Evolutionary conservation across 345 rosid species (phyloP).

Genomic region (Acer campestre): DNA sequence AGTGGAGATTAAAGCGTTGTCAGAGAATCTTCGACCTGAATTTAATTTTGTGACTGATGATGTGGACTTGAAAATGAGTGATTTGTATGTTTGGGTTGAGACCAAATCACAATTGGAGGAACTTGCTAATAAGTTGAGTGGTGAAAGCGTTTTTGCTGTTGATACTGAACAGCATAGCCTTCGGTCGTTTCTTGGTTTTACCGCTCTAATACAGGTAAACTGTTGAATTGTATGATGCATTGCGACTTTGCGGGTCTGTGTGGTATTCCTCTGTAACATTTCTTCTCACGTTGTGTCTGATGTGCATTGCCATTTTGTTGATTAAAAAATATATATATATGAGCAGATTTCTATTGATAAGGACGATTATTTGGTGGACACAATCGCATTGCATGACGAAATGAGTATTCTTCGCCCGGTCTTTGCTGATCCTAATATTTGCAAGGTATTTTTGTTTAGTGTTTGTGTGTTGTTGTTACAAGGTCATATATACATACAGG

Average conservation of each 20-base stretch:
- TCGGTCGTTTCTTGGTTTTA: slow-evolving; percentile 82
- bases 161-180: slow-evolving; percentile 96
- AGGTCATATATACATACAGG: not conserved
- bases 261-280: not conserved
- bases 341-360: slow-evolving; percentile 67
- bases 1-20: slow-evolving; percentile 52
- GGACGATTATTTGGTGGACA: slow-evolving; percentile 78
- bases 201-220: slow-evolving; percentile 79
- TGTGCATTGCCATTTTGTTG: not conserved
- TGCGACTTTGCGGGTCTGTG: not conserved
- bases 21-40: slow-evolving; percentile 48
- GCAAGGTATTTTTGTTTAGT: slow-evolving; percentile 55
- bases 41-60: slow-evolving; percentile 33
- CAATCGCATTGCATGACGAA: slow-evolving; percentile 74
- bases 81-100: slow-evolving; percentile 69
- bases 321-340: not conserved
- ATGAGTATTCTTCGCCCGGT: slow-evolving; percentile 70
- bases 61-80: slow-evolving; percentile 42
- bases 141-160: slow-evolving; percentile 60
- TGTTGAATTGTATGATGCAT: not conserved
- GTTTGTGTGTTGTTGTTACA: not conserved
- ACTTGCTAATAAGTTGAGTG: slow-evolving; percentile 57
- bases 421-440: slow-evolving; percentile 72
- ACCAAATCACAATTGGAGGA: slow-evolving; percentile 62
- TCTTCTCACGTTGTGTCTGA: not conserved